A percentile compares a stretch with the other conserved stretches of the same genome.
These are phyloP conservation scores for Grosmannia serpens DNA, from an alignment of 2,329 filamentous ascomycete genomes.

Conservation along the genomic window DNA sequence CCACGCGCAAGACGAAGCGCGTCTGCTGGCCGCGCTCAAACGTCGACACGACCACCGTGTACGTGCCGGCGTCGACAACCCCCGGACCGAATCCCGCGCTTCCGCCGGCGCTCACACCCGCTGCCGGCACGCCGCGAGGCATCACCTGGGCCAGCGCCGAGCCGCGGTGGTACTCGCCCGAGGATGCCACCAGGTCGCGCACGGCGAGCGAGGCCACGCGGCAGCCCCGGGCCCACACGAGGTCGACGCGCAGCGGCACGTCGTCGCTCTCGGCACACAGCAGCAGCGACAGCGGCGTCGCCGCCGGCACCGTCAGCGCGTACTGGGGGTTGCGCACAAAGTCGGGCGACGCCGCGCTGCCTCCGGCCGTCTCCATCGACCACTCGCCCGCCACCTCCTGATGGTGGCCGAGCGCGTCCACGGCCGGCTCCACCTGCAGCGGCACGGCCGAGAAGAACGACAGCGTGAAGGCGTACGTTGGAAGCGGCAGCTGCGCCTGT, in stretches of 20 bases:
- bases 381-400: slow-evolving; percentile 55
- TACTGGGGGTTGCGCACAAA: slow-evolving; percentile 89
- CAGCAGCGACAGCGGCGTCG: slow-evolving; percentile 58
- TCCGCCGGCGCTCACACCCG: slow-evolving; percentile 11
- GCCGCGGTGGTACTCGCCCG: slow-evolving; percentile 78
- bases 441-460: slow-evolving; percentile 49
- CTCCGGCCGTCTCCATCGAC: slow-evolving; percentile 71
- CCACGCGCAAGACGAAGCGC: slow-evolving; percentile 61
- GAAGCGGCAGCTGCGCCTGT: slow-evolving; percentile 64
- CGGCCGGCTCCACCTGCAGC: slow-evolving; percentile 47
- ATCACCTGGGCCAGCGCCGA: slow-evolving; percentile 54
- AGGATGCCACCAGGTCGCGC: slow-evolving; percentile 70
- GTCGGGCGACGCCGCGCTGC: slow-evolving; percentile 62
- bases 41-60: slow-evolving; percentile 83
- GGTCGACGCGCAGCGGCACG: slow-evolving; percentile 70
- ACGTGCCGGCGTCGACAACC: slow-evolving; percentile 57
- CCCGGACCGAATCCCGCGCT: slow-evolving; percentile 10
- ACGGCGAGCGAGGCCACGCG: slow-evolving; percentile 58
- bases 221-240: slow-evolving; percentile 59
- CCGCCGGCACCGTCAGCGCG: slow-evolving; percentile 44
- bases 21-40: slow-evolving; percentile 73
- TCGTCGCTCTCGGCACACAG: slow-evolving; percentile 57
- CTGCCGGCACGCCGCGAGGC: slow-evolving; percentile 3
- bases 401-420: slow-evolving; percentile 44
- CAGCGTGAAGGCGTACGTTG: slow-evolving; percentile 73